Conservation (phyloP, 306 rosid genomes). For the Coriaria nepalensis region DNA sequence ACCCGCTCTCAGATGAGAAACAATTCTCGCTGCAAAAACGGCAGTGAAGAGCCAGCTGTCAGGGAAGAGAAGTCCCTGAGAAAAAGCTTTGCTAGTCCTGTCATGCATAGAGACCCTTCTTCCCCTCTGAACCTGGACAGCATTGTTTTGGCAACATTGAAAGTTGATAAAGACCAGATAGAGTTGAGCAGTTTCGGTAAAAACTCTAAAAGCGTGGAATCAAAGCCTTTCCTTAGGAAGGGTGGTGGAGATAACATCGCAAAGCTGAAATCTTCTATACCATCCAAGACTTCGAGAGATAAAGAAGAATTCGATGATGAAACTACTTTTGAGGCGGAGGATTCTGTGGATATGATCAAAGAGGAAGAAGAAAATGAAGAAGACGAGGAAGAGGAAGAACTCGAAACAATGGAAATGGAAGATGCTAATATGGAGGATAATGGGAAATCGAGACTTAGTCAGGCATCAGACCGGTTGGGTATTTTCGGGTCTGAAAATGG, state of each 20-base stretch:
- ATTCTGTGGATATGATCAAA: constrained; percentile 31
- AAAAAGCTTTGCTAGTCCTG: constrained; percentile 52
- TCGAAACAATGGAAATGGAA: constrained; percentile 34
- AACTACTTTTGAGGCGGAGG: constrained; percentile 51
- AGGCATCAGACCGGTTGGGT: constrained; percentile 58
- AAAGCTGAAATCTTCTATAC: constrained; percentile 48
- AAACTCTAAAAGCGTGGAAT: constrained; percentile 24
- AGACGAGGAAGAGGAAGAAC: constrained; percentile 33
- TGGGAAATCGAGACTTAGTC: constrained; percentile 48
- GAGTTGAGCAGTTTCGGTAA: constrained; percentile 37
- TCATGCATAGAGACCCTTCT: constrained; percentile 39
- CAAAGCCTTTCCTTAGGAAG: constrained; percentile 54
- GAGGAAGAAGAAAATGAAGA: constrained; percentile 32
- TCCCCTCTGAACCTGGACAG: constrained; percentile 46
- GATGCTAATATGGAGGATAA: constrained; percentile 35
- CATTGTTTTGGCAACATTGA: constrained; percentile 52
- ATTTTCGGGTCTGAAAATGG: constrained; percentile 72
- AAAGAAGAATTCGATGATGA: constrained; percentile 49
- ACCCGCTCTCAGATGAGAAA: constrained; percentile 56
- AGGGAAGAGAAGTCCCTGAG: constrained; percentile 75
- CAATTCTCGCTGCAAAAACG: constrained; percentile 53
- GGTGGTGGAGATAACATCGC: constrained; percentile 39
- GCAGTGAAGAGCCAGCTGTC: constrained; percentile 41
- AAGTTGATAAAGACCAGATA: constrained; percentile 51
- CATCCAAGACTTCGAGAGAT: constrained; percentile 33